Percentiles rank a stretch among this genome's conserved stretches.
These are phyloP conservation scores for Alopecurus myosuroides DNA, from an alignment of 176 grass and related monocot genomes.

Conservation along the genomic window DNA sequence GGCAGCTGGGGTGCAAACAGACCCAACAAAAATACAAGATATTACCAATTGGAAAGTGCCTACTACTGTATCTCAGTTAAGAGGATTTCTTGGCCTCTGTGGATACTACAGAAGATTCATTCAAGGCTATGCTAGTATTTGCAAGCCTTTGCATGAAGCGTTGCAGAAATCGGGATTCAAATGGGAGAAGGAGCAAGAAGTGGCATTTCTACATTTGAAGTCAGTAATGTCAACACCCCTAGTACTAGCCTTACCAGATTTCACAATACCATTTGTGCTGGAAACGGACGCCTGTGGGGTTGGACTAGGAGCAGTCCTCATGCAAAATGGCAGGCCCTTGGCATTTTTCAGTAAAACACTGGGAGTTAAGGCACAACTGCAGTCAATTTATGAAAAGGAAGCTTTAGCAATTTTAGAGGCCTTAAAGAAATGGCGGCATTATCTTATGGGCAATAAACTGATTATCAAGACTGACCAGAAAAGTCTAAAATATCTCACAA, in stretches of 20 bases:
- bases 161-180: neutral
- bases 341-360: neutral
- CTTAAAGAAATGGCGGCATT: too few species aligned
- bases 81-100: neutral
- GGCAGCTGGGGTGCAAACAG: neutral
- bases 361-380: neutral
- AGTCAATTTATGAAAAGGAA: neutral
- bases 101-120: neutral
- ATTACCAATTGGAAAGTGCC: neutral
- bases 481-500: neutral
- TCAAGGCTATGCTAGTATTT: neutral
- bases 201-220: neutral
- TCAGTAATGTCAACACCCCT: neutral
- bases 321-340: too few species aligned
- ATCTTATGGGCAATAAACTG: too few species aligned
- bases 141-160: neutral
- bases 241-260: neutral
- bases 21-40: neutral
- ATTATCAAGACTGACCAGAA: too few species aligned
- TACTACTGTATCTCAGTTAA: neutral
- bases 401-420: too few species aligned
- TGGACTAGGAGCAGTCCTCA: neutral
- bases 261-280: neutral
- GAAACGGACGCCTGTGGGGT: neutral
- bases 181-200: neutral